These are phyloP conservation scores for Aspergillus sp. DNA, from an alignment of 2,329 filamentous ascomycete genomes.

Conservation along the genomic window DNA sequence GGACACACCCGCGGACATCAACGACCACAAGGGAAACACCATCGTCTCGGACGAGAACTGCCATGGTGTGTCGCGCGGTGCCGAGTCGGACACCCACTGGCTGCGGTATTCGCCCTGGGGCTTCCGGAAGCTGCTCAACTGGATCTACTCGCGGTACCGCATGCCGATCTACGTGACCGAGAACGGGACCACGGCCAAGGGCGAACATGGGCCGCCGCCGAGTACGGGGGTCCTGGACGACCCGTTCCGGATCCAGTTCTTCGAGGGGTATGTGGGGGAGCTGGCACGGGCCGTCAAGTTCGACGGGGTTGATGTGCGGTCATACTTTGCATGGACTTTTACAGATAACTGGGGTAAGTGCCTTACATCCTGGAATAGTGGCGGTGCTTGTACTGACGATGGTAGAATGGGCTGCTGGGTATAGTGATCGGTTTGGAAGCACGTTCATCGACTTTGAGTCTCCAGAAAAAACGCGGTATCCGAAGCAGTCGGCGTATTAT, in stretches of 20 bases:
- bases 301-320: conserved; percentile 70
- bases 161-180: conserved; percentile 79
- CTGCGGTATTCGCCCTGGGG: conserved; percentile 69
- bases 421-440: conserved; percentile 75
- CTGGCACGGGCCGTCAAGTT: conserved; percentile 60
- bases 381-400: background rate
- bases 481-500: conserved; percentile 74
- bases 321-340: conserved; percentile 78
- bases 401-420: conserved; percentile 77
- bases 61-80: conserved; percentile 67
- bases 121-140: conserved; percentile 70
- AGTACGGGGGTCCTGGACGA: conserved; percentile 64
- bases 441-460: conserved; percentile 74
- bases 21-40: conserved; percentile 72
- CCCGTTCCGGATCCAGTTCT: conserved; percentile 74
- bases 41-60: conserved; percentile 68
- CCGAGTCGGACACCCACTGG: conserved; percentile 76
- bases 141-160: conserved; percentile 71
- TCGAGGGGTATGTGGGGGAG: conserved; percentile 64
- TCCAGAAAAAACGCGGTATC: conserved; percentile 65
- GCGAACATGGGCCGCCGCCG: conserved; percentile 68
- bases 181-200: conserved; percentile 77
- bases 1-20: conserved; percentile 47
- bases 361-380: background rate
- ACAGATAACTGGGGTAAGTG: conserved; percentile 61